Evolutionary conservation across 2,329 filamentous ascomycete genomes (phyloP), one percentile per base, ranked within the genome.

Genomic region (Sporothrix variecibatus): DNA sequence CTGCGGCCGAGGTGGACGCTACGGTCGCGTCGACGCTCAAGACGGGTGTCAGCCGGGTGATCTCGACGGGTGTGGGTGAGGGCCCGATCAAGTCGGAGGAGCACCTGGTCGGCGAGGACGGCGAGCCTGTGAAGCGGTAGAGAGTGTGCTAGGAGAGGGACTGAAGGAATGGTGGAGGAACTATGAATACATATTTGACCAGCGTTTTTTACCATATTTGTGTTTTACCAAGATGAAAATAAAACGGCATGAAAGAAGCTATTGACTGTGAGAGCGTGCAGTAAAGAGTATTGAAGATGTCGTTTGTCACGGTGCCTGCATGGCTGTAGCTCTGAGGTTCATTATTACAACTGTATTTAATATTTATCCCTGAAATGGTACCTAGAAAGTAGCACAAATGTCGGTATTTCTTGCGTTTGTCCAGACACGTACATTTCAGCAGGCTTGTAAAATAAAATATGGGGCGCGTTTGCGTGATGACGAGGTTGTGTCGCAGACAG

Each of bases 31-130:
- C 86, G 65, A 86, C 89, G 49, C 83, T 99, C 77, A 91, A 91
- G 84, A 88, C 90, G 56, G 96, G 96, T 34, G 91, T 99, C 5
- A 94, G 92, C 83, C 89, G 95, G 76, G 91, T 99, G 51, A 99
- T 99, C 78, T 85, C 95, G 85, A 98, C 97, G 1, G 88, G 92
- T 71, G 96, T 99, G 60, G 96, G 96, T 1, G 94, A 97, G 81
- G 96, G 95, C 0, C 96, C 96, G 0, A 84, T 92, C 77, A 93
- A 90, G 86, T 93, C 94, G 4, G 88, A 95, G 20, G 89, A 95
- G 80, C 91, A 91, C 80, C 84, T 98, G 76, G 88, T 97, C 75
- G 89, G 88, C 76, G 91, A 91, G 80, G 87, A 89, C 73, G 92
- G 92, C 17, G 84, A 88, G 78, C 82, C 84, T 46, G 80, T 82